Conservation (phyloP, 768 basidiomycete species). For the Infundibulicybe gibba region DNA sequence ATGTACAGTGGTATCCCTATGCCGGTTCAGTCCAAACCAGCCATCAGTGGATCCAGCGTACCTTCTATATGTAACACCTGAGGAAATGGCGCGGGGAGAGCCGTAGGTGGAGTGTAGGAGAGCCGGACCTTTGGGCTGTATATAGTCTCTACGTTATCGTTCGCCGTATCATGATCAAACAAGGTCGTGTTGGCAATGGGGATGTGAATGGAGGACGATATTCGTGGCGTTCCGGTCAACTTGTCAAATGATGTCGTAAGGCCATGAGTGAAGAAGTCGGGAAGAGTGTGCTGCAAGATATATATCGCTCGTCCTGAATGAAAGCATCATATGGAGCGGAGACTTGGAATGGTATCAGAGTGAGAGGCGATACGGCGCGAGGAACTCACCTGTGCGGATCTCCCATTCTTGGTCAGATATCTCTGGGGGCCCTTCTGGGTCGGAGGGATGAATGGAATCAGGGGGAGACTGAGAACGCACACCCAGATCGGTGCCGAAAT, state of each 20-base stretch:
- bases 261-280: slow-evolving; percentile 67
- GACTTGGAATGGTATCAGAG: background rate
- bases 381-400: slow-evolving; percentile 60
- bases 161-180: slow-evolving; percentile 19
- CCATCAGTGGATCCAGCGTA: slow-evolving; percentile 19
- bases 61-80: slow-evolving; percentile 70
- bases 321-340: slow-evolving; percentile 2
- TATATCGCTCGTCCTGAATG: slow-evolving; percentile 64
- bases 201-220: slow-evolving; percentile 15
- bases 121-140: slow-evolving; percentile 66
- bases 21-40: background rate
- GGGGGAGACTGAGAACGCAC: slow-evolving; percentile 30
- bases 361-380: background rate
- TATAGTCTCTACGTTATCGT: slow-evolving; percentile 39
- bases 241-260: slow-evolving; percentile 56
- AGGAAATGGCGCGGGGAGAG: slow-evolving; percentile 68
- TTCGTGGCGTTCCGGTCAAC: slow-evolving; percentile 32
- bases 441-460: slow-evolving; percentile 24
- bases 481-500: slow-evolving; percentile 22
- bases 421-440: slow-evolving; percentile 18
- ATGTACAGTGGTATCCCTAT: slow-evolving; percentile 71
- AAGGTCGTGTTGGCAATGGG: slow-evolving; percentile 25
- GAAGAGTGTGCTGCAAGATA: slow-evolving; percentile 65
- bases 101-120: slow-evolving; percentile 64
- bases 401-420: slow-evolving; percentile 77